A percentile compares a stretch with the other conserved stretches of the same genome.
phyloP scores from a whole-genome alignment of 805 yeast species.

The Ogataea pini region DNA sequence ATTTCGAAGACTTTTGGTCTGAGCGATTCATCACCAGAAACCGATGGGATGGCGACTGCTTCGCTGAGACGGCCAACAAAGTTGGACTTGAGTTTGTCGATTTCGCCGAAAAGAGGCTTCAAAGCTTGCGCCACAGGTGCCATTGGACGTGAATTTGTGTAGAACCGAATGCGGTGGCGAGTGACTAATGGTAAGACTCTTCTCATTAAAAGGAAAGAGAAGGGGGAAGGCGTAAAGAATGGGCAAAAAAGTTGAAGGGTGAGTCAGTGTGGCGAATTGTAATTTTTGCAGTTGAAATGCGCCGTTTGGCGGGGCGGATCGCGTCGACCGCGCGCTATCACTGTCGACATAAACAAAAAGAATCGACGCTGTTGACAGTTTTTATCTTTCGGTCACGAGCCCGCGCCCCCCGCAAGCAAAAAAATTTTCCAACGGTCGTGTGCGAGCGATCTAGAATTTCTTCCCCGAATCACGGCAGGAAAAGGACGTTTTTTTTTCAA shows the following conservation, averaged over 20 bases:
- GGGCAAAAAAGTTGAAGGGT: background rate
- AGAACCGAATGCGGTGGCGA: background rate
- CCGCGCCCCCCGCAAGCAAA: background rate
- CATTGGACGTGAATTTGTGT: slow-evolving; percentile 1
- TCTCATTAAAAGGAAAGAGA: background rate
- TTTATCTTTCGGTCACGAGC: background rate
- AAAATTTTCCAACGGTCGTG: slow-evolving; percentile 3
- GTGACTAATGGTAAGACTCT: background rate
- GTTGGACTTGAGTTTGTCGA: slow-evolving; percentile 71
- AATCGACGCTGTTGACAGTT: background rate
- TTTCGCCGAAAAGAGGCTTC: slow-evolving; percentile 51
- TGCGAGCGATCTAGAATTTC: background rate
- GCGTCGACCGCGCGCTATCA: too few relatives aligned
- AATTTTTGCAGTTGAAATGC: background rate
- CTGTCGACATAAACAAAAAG: too few relatives aligned
- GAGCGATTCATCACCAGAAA: slow-evolving; percentile 83
- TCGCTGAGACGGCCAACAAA: slow-evolving; percentile 71
- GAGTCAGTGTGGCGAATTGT: slow-evolving; percentile 5
- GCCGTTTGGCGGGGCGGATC: slow-evolving; percentile 6
- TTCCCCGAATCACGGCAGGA: background rate
- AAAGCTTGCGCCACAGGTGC: slow-evolving; percentile 33
- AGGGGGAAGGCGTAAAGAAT: background rate
- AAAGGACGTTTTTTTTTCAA: background rate
- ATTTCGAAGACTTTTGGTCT: slow-evolving; percentile 89
- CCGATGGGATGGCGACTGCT: slow-evolving; percentile 95